Evolutionary conservation across 1,284 basidiomycete genomes (phyloP).

Genomic region (Cystobasidium sp.): DNA sequence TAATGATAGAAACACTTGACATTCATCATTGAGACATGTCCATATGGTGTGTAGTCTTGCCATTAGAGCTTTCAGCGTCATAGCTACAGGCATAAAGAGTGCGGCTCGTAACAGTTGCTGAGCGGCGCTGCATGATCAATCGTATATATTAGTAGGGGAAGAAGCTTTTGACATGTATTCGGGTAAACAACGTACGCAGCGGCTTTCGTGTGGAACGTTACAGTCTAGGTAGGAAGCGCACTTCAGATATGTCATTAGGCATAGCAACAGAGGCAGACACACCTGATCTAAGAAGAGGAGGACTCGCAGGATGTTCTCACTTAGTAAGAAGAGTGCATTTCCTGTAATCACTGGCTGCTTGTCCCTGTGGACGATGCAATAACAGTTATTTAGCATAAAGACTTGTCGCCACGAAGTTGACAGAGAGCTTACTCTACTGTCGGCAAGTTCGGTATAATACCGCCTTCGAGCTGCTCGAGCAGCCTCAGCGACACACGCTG

Average conservation of each 20-base stretch:
- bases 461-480: conserved; percentile 16
- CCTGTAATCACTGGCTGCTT: conserved; percentile 1
- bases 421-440: neutral
- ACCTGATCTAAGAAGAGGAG: conserved; percentile 6
- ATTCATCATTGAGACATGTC: conserved; percentile 24
- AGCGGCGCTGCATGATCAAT: conserved; percentile 17
- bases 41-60: conserved; percentile 27
- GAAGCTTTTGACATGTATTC: neutral
- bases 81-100: conserved; percentile 41
- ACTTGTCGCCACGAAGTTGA: conserved; percentile 1
- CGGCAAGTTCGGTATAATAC: conserved; percentile 16
- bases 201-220: conserved; percentile 21
- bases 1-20: conserved; percentile 1
- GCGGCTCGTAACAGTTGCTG: conserved; percentile 38
- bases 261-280: neutral
- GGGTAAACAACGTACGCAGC: conserved; percentile 9
- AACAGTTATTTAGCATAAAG: neutral
- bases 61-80: conserved; percentile 33
- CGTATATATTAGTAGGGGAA: too few species aligned
- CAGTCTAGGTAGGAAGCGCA: neutral
- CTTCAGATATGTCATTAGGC: neutral
- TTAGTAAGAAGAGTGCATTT: neutral
- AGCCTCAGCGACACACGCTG: conserved; percentile 25
- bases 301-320: neutral
- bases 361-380: neutral